These are phyloP conservation scores for Rhododendron molle DNA, from an alignment of 148 eudicot species.

Conservation along the genomic window DNA sequence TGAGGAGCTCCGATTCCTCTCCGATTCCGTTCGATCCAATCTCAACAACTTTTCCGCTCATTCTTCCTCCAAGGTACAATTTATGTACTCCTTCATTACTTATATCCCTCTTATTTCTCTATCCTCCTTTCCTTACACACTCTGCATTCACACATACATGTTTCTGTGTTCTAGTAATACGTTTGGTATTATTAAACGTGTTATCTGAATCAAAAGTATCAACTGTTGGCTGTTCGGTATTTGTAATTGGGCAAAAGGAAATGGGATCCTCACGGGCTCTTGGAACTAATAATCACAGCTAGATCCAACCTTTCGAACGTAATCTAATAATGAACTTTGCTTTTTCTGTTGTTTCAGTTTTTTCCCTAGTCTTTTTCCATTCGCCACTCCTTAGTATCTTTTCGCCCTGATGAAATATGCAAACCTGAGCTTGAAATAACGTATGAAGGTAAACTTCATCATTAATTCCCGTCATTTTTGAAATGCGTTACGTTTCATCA, in stretches of 20 bases:
- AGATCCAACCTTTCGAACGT: neutral
- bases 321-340: neutral
- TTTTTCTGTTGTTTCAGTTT: neutral
- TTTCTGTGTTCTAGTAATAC: neutral
- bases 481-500: neutral
- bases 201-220: neutral
- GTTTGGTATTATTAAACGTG: neutral
- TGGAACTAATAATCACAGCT: neutral
- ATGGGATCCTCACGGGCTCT: neutral
- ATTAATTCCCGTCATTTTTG: neutral
- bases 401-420: neutral
- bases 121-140: neutral
- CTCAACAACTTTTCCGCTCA: slow-evolving; percentile 45
- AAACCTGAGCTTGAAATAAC: neutral
- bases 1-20: slow-evolving; percentile 62
- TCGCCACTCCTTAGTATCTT: neutral
- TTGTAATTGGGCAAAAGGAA: neutral
- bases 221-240: neutral
- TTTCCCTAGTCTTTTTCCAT: neutral
- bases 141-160: neutral
- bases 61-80: slow-evolving; percentile 41
- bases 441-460: neutral
- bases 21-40: slow-evolving; percentile 55
- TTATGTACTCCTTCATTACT: neutral
- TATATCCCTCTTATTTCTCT: neutral